These are phyloP conservation scores for Clarireedia paspali DNA, from an alignment of 2,329 filamentous ascomycete genomes.

Conservation along the genomic window DNA sequence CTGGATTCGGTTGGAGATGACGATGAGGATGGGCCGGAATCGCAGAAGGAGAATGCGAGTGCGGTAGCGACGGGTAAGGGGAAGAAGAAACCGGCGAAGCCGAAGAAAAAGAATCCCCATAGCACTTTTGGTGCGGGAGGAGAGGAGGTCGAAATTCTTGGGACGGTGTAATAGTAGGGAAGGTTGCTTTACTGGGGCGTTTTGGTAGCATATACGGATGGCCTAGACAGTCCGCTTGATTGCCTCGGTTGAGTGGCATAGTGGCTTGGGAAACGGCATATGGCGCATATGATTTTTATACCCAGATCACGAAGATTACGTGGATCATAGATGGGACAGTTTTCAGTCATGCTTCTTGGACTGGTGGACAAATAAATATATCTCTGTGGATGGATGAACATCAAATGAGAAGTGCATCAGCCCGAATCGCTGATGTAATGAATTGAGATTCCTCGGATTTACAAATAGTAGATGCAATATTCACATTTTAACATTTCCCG, in stretches of 20 bases:
- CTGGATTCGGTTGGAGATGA: conserved; percentile 11
- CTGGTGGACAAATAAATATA: neutral
- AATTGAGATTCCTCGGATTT: no score
- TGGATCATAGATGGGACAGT: neutral
- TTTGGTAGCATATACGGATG: neutral
- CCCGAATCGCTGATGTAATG: no score
- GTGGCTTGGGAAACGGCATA: no score
- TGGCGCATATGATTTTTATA: conserved; percentile 7
- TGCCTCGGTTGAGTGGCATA: neutral
- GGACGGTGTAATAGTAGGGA: conserved; percentile 1
- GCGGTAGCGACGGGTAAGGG: neutral
- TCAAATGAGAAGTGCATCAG: no score
- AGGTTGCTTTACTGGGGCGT: neutral
- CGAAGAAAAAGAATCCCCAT: conserved; percentile 26
- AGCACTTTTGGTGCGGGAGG: conserved; percentile 22
- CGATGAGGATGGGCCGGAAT: conserved; percentile 13
- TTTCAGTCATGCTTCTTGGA: neutral
- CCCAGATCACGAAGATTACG: neutral
- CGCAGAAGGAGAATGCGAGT: conserved; percentile 5
- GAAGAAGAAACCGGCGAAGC: conserved; percentile 14
- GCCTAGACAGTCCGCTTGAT: neutral
- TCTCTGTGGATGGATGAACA: no score
- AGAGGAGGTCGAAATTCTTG: conserved; percentile 26
- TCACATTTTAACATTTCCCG: no score
- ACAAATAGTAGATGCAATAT: no score